Conservation (phyloP, 179 eudicot species). For the Amaranthus tricolor region DNA sequence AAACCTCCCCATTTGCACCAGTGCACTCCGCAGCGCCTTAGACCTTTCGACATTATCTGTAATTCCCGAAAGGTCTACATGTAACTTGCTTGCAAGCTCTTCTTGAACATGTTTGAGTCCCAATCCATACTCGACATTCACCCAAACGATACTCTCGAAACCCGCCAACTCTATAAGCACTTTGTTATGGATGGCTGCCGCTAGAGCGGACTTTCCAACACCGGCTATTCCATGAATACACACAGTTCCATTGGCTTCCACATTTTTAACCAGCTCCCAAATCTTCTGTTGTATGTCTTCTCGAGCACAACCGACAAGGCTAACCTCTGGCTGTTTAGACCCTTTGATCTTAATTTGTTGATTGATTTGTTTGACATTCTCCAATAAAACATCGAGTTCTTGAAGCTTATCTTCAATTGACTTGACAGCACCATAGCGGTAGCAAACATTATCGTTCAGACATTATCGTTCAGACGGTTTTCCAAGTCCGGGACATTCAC, state of each 20-base stretch:
- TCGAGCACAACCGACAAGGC: slow-evolving; percentile 22
- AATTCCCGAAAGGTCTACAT: slow-evolving; percentile 31
- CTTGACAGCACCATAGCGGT: slow-evolving; percentile 21
- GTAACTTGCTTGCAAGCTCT: slow-evolving; percentile 32
- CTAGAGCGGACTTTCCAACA: slow-evolving; percentile 51
- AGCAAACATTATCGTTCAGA: slow-evolving; percentile 22
- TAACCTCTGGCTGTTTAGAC: slow-evolving; percentile 25
- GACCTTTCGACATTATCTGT: slow-evolving; percentile 32
- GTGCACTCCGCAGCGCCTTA: slow-evolving; percentile 23
- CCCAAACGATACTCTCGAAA: slow-evolving; percentile 47
- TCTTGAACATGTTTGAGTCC: slow-evolving; percentile 37
- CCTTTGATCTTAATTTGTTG: slow-evolving; percentile 27
- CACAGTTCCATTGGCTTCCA: slow-evolving; percentile 17
- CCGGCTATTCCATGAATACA: slow-evolving; percentile 53
- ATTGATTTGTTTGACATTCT: slow-evolving; percentile 18
- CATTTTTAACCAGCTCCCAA: slow-evolving; percentile 32
- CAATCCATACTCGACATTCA: slow-evolving; percentile 34
- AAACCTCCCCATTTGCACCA: slow-evolving; percentile 34
- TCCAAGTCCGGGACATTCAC: slow-evolving; percentile 20
- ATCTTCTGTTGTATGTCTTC: slow-evolving; percentile 18
- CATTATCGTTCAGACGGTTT: slow-evolving; percentile 7
- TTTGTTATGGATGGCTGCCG: slow-evolving; percentile 38
- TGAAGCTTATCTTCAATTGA: slow-evolving; percentile 28
- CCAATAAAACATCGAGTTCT: slow-evolving; percentile 29
- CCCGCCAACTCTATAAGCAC: slow-evolving; percentile 27